Evolutionary conservation across 2,329 filamentous ascomycete species (phyloP), one percentile per base, ranked within the genome.

Genomic region (Aspergillus ochraceus): DNA sequence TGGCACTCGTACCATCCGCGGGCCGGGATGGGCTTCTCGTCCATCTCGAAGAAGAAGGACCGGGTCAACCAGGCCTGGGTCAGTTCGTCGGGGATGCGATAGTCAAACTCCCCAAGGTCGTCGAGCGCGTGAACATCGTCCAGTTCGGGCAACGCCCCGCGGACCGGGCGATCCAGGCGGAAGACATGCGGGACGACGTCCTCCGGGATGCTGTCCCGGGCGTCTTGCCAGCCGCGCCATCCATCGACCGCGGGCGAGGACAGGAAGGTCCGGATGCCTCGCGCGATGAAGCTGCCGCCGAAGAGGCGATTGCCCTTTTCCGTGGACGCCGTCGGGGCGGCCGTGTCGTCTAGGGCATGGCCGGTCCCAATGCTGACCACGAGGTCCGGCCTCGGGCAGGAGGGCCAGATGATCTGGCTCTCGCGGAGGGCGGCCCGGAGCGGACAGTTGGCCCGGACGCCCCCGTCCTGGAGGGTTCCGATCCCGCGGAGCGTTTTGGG

Each of bases 41-140:
- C 51, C 19, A 53, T n/a, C 19, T 53, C 51, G 20, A 53, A 53
- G 51, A 53, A 53, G 30, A 53, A 53, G 17, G 14, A 53, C 12
- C 17, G 36, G 8, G 51, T 36, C 51, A 53, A 29, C 29, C n/a
- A 20, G 14, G 51, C 51, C 24, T 20, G 26, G 17, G 26, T 32
- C 10, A 52, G 24, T 22, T 52, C 26, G 24, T 52, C 49, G 17
- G 24, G 26, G 17, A 52, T 32, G 26, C 12, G 24, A 30, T 52
- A 52, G 10, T 30, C 14, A 19, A 17, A 30, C 49, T 52, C 26
- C n/a, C 14, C 49, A 11, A 52, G 26, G n/a, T 52, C 49, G 1
- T n/a, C 24, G 10, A 52, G 14, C 14, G 24, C 26, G 26, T 22
- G 24, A 17, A 20, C 26, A 22, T 52, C 49, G 17, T 52, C 49